Base-by-base conservation (phyloP, 139 green algal genomes). In the Chlorella sp. region DNA sequence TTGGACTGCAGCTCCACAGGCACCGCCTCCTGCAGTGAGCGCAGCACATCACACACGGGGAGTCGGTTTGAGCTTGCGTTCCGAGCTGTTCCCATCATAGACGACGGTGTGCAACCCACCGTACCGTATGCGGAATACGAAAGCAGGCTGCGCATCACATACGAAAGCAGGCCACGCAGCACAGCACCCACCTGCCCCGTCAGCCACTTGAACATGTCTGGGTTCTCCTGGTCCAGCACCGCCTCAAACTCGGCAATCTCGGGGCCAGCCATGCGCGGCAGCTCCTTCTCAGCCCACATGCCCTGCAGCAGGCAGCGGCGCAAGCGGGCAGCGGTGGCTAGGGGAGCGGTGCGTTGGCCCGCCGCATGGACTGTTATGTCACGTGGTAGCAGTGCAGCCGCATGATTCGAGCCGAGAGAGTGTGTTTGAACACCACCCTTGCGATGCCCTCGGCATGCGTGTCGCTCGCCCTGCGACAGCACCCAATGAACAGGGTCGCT, bases 151-250 rank as follows among this genome's bases (percentile, higher is more conserved):
- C n/a, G n/a, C n/a, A n/a, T n/a, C n/a, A n/a, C n/a, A n/a, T n/a
- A n/a, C n/a, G n/a, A n/a, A n/a, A n/a, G n/a, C n/a, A n/a, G n/a
- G n/a, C n/a, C n/a, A n/a, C n/a, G n/a, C 51, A 24, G 34, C 64
- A 70, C 2, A 20, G 4, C 9, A 3, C 70, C 14, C 41, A 46
- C 70, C 70, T 76, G 70, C 70, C 40, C 40, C 17, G 76, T 82
- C 28, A 83, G 58, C 77, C 77, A 83, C 77, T 83, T 83, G 60
- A 83, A 83, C 77, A 83, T 83, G 40, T 83, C 58, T 17, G 77
- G 77, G 58, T 83, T 83, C 77, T 83, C 77, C 77, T 83, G 77
- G 58, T 83, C 60, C 40, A 83, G 40, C 77, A 83, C 77, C 41
- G 40, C 77, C 40, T 83, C 77, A 43, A 83, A 60, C 20, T 83